Evolutionary conservation across 225 moss, liverwort and hornwort species (phyloP).

Genomic region (Sphagnum tenellum): DNA sequence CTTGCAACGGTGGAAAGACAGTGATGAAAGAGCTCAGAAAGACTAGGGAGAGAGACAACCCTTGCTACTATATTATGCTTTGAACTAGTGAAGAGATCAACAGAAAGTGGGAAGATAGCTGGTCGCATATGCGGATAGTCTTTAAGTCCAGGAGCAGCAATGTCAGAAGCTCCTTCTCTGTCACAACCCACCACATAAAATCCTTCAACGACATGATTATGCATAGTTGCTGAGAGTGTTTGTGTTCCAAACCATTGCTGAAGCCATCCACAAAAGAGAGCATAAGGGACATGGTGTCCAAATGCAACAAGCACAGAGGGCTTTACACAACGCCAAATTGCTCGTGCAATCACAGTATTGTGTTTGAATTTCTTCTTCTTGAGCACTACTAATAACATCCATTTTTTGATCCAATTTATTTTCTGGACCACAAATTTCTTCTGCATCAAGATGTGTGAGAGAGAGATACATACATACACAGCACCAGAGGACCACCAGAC

Average conservation of each 20-base stretch:
- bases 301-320: slow-evolving; percentile 36
- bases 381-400: no score
- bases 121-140: slow-evolving; percentile 34
- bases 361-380: no score
- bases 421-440: no score
- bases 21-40: slow-evolving; percentile 20
- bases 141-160: slow-evolving; percentile 27
- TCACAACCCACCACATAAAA: slow-evolving; percentile 44
- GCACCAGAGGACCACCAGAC: no score
- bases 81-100: slow-evolving; percentile 27
- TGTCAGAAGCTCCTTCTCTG: slow-evolving; percentile 37
- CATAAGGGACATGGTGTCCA: slow-evolving; percentile 34
- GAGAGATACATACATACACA: no score
- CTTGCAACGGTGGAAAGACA: slow-evolving; percentile 30
- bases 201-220: slow-evolving; percentile 50
- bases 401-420: no score
- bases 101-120: slow-evolving; percentile 27
- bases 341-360: slow-evolving; percentile 27
- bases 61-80: slow-evolving; percentile 29
- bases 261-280: slow-evolving; percentile 38
- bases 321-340: slow-evolving; percentile 34
- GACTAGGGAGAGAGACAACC: slow-evolving; percentile 32
- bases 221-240: slow-evolving; percentile 36
- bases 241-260: slow-evolving; percentile 29
- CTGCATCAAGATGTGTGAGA: no score